Evolutionary conservation across 768 basidiomycete species (phyloP).

Genomic region (Mycena pura): DNA sequence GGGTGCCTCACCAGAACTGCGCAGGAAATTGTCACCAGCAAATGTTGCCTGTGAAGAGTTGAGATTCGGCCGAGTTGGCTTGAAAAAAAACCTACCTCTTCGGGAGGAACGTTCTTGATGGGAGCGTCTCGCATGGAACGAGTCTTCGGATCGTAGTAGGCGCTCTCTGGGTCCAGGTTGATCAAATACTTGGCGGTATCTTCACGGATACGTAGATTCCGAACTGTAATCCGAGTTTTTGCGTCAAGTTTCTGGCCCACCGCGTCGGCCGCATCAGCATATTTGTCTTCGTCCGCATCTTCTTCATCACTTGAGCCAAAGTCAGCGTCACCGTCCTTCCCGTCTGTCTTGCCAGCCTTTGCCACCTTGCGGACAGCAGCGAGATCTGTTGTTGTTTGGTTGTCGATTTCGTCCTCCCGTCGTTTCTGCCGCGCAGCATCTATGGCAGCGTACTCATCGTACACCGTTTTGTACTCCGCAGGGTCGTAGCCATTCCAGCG

Average conservation of each 20-base stretch:
- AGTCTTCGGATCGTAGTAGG: conserved; percentile 99
- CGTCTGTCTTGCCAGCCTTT: conserved; percentile 82
- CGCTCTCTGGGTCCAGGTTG: conserved; percentile 93
- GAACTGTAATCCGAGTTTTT: conserved; percentile 97
- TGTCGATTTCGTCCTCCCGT: conserved; percentile 97
- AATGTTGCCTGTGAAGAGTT: conserved; percentile 69
- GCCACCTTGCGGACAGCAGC: conserved; percentile 94
- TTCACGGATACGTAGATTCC: conserved; percentile 97
- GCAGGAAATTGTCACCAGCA: conserved; percentile 96
- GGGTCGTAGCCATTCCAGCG: conserved; percentile 99
- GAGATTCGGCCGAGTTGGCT: conserved; percentile 5
- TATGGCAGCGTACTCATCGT: conserved; percentile 93
- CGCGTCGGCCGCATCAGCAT: conserved; percentile 96
- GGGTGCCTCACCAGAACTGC: conserved; percentile 90
- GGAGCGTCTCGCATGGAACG: conserved; percentile 99
- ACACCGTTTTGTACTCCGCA: conserved; percentile 81
- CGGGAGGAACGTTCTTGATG: conserved; percentile 72
- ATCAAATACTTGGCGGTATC: conserved; percentile 99
- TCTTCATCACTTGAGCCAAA: conserved; percentile 98
- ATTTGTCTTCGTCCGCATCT: conserved; percentile 96
- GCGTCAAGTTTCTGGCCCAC: conserved; percentile 98
- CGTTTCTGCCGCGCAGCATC: conserved; percentile 90
- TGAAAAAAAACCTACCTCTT: conserved; percentile 70
- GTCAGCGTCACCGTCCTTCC: conserved; percentile 79
- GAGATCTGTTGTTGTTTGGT: conserved; percentile 91